Base-by-base conservation (phyloP, 495 filamentous ascomycete genomes). In the Aspergillus ostianus region DNA sequence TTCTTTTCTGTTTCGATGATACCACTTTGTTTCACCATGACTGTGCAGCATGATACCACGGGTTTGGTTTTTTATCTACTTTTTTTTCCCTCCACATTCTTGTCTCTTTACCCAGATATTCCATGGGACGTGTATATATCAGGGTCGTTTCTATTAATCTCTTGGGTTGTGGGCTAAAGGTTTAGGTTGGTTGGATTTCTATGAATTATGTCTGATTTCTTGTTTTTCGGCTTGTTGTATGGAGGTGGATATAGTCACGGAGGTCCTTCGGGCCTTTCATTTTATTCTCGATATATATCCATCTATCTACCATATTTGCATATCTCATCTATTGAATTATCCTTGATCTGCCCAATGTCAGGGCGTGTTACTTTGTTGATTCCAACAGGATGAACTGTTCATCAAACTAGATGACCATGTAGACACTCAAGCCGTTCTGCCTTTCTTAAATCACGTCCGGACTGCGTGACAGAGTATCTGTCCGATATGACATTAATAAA, bases 11-110 rank as follows among this genome's bases (percentile, higher is more conserved):
- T 57, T 50, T 59, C 64, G 68, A 72, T 76, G 76, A 78, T 78
- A 78, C 76, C 76, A 78, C 72, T 77, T 73, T 75, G 71, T 77
- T 73, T 70, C 67, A 66, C 66, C 66, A 75, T 69, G 70, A 71
- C 70, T 73, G 65, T 68, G 70, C 69, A 70, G 60, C 71, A 75
- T 75, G 68, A 75, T 75, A 72, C 71, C 70, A 70, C 66, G 73
- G 67, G 64, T 69, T 72, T 64, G 47, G 51, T 64, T 67, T 59
- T 60, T 67, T 58, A 61, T 67, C 64, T 45, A 29, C 47, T 60
- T 63, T 58, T 51, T 61, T 29, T 58, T 53, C 55, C 57, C 45
- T 54, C 32, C 44, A 21, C 50, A 20, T 41, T 52, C 7, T 58
- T 15, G 61, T 17, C 36, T 41, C 36, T 41, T 15, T 41, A 4